Base-by-base conservation (phyloP, 164 flowering plant species). In the Cinnamomum chago region DNA sequence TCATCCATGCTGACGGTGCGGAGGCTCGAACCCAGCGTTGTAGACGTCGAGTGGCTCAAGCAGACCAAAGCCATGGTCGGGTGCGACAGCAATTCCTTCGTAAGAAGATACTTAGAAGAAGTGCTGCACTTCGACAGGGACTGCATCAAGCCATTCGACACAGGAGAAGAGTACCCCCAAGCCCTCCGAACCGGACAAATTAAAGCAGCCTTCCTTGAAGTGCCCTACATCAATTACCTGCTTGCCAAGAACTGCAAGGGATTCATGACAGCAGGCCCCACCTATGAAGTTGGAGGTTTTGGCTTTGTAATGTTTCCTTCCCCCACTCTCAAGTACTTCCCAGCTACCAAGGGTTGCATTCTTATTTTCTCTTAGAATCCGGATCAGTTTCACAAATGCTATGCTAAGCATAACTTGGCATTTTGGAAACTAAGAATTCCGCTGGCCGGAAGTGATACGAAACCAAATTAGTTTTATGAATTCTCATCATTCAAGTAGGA, bases 151-250 rank as follows among this genome's bases (percentile, higher is more conserved):
- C 24, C 1, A 0, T 84, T 75, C 30, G 62, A 27, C 50, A 70
- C 83, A 15, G 22, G 62, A 0, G 84, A 83, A 13, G 77, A 79
- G 2, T 78, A 30, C 7, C 70, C 81, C 23, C 77, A 70, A 22
- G 72, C 76, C 1, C 71, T 88, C 3, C 62, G 28, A 1, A 76
- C 72, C 47, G 84, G 82, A 23, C 82, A 81, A 0, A 72, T 88
- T 15, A 72, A 78, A 10, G 90, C 87, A 3, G 82, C 77, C 15
- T 82, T 86, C 24, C 87, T 82, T 58, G 88, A 86, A 74, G 70
- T 71, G 50, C 87, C 88, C 11, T 81, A 81, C 71, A 70, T 82
- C 50, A 84, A 76, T 74, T 62, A 78, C 3, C 76, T 88, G 24
- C 78, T 88, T 28, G 75, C 75, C 13, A 65, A 50, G 35, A 65